These are phyloP conservation scores for Pistacia integerrima DNA, from an alignment of 345 rosid genomes.

Conservation along the genomic window DNA sequence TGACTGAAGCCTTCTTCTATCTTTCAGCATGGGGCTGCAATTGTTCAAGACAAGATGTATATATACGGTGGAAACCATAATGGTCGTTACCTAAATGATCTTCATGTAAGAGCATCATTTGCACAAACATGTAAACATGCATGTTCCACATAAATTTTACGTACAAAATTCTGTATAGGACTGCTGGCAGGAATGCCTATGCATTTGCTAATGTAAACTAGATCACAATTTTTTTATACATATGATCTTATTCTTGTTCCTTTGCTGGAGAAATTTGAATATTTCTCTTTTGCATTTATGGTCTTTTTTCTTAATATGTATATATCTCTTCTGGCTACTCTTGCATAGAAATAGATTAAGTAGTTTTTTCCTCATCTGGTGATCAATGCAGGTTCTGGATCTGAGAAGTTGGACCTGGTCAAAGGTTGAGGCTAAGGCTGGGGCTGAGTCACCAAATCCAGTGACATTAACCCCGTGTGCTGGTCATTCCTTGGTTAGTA, in stretches of 20 bases:
- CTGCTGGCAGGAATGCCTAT: constrained; percentile 1
- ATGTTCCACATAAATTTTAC: background rate
- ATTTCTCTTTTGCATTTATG: background rate
- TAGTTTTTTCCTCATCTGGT: constrained; percentile 26
- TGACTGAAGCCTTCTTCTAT: constrained; percentile 24
- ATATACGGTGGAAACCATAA: constrained; percentile 96
- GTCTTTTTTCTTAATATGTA: background rate
- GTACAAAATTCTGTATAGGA: background rate
- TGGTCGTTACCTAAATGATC: constrained; percentile 95
- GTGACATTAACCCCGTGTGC: constrained; percentile 73
- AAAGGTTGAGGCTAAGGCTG: constrained; percentile 73
- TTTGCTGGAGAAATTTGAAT: background rate
- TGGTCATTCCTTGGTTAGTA: constrained; percentile 96
- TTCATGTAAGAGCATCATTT: constrained; percentile 68
- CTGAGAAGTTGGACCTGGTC: constrained; percentile 98
- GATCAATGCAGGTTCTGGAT: constrained; percentile 76
- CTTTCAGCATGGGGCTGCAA: constrained; percentile 91
- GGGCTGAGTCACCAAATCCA: constrained; percentile 55
- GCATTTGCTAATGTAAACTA: background rate
- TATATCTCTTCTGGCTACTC: background rate
- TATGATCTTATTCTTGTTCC: constrained; percentile 3
- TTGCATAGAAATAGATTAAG: background rate
- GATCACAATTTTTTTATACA: constrained; percentile 3
- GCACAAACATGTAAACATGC: background rate
- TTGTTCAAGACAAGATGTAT: constrained; percentile 92